These are phyloP conservation scores for Annulohypoxylon stygium DNA, from an alignment of 495 filamentous ascomycete genomes.

Conservation along the genomic window DNA sequence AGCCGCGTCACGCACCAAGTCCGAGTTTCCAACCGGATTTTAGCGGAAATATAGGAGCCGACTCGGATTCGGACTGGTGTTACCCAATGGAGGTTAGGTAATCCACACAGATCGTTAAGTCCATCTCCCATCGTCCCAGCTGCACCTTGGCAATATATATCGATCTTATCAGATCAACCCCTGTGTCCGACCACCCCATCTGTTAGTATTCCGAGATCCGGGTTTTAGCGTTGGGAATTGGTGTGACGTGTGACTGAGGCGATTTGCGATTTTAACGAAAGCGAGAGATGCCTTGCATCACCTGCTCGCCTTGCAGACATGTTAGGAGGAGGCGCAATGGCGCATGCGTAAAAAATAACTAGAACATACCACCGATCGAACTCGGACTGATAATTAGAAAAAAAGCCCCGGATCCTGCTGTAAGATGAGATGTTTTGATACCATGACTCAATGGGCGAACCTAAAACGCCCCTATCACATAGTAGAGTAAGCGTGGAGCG, in stretches of 20 bases:
- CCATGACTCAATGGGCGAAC: not conserved
- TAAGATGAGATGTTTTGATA: not conserved
- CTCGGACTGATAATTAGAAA: not conserved
- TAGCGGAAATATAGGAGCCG: not conserved
- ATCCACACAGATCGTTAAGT: not conserved
- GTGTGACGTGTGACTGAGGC: conserved; percentile 2
- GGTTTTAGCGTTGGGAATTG: not conserved
- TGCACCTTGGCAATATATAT: not conserved
- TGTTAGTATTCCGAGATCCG: conserved; percentile 3
- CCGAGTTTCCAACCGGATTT: not conserved
- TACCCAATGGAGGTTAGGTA: not conserved
- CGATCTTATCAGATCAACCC: conserved; percentile 3
- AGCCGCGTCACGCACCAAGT: not conserved
- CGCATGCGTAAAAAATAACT: not conserved
- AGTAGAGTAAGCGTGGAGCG: not conserved
- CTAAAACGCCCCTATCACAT: not conserved
- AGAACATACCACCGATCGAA: not conserved
- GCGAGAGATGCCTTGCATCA: not conserved
- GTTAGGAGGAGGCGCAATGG: not conserved
- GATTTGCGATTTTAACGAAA: not conserved
- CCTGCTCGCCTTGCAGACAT: not conserved
- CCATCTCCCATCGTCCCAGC: not conserved
- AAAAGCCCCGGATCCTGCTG: not conserved
- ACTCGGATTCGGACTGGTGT: not conserved
- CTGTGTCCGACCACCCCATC: not conserved